Base-by-base conservation (phyloP, 164 flowering plant genomes). In the Kingdonia uniflora region DNA sequence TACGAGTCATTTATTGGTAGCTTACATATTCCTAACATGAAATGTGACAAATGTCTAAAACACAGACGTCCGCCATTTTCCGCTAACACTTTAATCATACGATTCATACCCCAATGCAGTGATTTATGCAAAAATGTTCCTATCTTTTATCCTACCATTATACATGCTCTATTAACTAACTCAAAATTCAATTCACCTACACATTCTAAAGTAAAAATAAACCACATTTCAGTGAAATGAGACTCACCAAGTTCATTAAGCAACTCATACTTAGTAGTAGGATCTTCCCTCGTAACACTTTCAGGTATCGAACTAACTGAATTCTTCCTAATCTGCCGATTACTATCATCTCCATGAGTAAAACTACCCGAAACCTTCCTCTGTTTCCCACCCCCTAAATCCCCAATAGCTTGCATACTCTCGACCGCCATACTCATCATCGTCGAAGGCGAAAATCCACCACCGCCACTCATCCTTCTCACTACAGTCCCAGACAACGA, bases 291-390 rank as follows among this genome's bases (percentile, higher is more conserved):
- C 6, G 80, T 78, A 44, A 89, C 72, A 59, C 80, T 77, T 13
- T 94, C 99, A 0, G 99, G 95, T 52, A 89, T 73, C 33, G 97
- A 94, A 58, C 90, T 81, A 15, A 79, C 72, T n/a, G 99, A 89
- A 21, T 80, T 59, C 63, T 80, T 88, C 49, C 78, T 71, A 21
- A 60, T 29, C 62, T 62, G 71, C 50, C 11, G 42, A 21, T 44
- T 55, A 44, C 19, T 57, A 20, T 62, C 79, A 22, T 66, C 82
- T 1, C 56, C 75, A 19, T 42, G 59, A 43, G 60, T 49, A 39
- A 71, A 42, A 23, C 42, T 60, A 47, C 56, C 60, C 26, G 59
- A 61, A n/a, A 54, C 54, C 42, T 59, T 69, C 72, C 62, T 65
- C 66, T 58, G 54, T 55, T 52, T 69, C 58, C 78, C 78, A 52